Evolutionary conservation across 2,329 filamentous ascomycete species (phyloP).

Genomic region (Claviceps capensis): DNA sequence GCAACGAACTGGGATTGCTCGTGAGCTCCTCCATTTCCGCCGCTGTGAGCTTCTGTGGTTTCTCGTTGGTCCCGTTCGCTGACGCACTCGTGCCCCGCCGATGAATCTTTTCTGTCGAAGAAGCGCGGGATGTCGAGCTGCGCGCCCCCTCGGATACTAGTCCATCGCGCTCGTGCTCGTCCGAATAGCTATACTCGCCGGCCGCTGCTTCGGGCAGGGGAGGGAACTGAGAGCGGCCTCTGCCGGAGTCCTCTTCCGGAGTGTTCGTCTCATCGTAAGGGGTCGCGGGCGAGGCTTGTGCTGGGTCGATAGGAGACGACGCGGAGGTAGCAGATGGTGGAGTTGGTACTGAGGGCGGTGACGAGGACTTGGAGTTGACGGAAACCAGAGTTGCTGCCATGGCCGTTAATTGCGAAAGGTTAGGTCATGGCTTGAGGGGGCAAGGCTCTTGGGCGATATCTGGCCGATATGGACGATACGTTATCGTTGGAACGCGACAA

Average conservation of each 20-base stretch:
- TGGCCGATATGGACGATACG: no score
- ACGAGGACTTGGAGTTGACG: constrained; percentile 8
- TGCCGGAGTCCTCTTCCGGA: constrained; percentile 13
- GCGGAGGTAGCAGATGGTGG: neutral
- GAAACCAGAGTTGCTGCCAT: constrained; percentile 14
- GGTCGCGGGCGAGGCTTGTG: constrained; percentile 9
- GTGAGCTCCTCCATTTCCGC: constrained; percentile 45
- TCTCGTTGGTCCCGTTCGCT: constrained; percentile 23
- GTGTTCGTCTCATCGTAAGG: constrained; percentile 19
- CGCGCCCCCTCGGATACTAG: neutral
- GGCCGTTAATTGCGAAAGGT: neutral
- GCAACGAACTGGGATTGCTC: constrained; percentile 42
- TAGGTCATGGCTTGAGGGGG: constrained; percentile 1
- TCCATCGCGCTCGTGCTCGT: neutral
- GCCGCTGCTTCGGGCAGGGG: neutral
- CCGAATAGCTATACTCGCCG: neutral
- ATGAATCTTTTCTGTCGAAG: constrained; percentile 2
- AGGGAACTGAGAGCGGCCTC: constrained; percentile 6
- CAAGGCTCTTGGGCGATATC: neutral
- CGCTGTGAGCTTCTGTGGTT: constrained; percentile 40
- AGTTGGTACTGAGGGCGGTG: constrained; percentile 6
- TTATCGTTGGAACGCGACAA: no score
- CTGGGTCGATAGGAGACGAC: neutral
- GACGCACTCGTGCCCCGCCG: constrained; percentile 17
- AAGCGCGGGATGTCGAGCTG: neutral